Base-by-base conservation (phyloP, 75 land plant genomes). In the Cunninghamia lanceolata region DNA sequence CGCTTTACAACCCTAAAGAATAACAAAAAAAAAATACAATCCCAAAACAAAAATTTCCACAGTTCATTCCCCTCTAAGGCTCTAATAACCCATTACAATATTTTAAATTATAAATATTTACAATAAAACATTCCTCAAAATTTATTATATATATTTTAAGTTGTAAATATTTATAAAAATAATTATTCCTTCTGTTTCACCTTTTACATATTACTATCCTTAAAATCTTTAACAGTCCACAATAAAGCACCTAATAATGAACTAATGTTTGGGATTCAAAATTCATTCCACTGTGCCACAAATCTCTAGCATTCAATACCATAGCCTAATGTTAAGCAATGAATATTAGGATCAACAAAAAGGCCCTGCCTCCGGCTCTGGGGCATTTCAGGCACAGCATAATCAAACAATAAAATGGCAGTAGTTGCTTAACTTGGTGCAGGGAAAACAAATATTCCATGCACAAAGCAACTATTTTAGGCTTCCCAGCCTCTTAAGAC, bases 401-500 rank as follows among this genome's bases (percentile, higher is more conserved):
- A 4, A 63, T 25, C 68, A 63, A 63, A 63, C 9, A 63, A 63
- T 25, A 63, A 56, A 56, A 56, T 63, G 68, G 68, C 30, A 63
- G 7, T 63, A 25, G 30, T 28, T 63, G 28, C 68, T 28, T 50
- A 16, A 16, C 28, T 25, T 25, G n/a, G 9, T 7, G 28, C 0
- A 63, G n/a, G 2, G 28, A 28, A 63, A 25, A 63, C 10, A 50
- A 50, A 50, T 6, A 25, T 21, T 63, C 21, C 68, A 25, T 63
- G 9, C 9, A 56, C 63, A 56, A 70, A 70, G 74, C 10, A 46
- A 52, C 39, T 32, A 56, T 78, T 54, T 87, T 82, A 89, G 8
- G 90, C 90, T 53, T 89, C 89, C 90, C 90, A 89, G 3, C 90
- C 90, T 59, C 90, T 85, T 17, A 89, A 82, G 25, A 89, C 39